Conservation (phyloP, 176 grass and related monocot species). For the Phoenix roebelenii region DNA sequence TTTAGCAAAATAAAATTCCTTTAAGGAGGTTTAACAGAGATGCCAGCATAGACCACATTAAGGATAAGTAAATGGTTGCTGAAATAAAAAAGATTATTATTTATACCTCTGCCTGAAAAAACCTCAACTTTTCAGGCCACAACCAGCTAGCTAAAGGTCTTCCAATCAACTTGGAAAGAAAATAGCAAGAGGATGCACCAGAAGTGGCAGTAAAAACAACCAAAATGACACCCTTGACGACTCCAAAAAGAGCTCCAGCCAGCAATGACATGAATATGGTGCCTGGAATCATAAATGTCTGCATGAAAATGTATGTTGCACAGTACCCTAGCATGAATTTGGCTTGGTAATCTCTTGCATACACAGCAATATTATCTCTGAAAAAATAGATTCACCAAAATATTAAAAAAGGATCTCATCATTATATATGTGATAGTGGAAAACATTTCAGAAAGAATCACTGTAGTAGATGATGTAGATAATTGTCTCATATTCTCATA, state of each 20-base stretch:
- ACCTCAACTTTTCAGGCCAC: constrained; percentile 87
- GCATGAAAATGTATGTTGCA: constrained; percentile 99
- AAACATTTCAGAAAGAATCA: too few species aligned
- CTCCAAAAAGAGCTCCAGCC: constrained; percentile 93
- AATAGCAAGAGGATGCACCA: constrained; percentile 83
- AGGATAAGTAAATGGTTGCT: not conserved
- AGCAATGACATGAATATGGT: constrained; percentile 99
- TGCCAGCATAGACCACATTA: too few species aligned
- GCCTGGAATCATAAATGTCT: constrained; percentile 98
- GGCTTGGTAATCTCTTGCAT: constrained; percentile 72
- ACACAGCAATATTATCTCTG: constrained; percentile 94
- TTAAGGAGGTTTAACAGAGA: too few species aligned
- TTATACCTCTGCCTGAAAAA: constrained; percentile 88
- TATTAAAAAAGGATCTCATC: too few species aligned
- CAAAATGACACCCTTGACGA: constrained; percentile 72
- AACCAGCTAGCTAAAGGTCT: constrained; percentile 78
- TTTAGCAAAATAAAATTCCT: constrained; percentile 12
- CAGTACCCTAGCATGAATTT: constrained; percentile 96
- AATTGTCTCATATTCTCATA: too few species aligned
- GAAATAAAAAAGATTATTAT: constrained; percentile 7
- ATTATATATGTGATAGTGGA: too few species aligned
- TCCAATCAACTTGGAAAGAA: constrained; percentile 93
- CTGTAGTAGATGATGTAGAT: too few species aligned
- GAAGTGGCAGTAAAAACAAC: constrained; percentile 91
- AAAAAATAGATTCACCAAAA: constrained; percentile 25